These are phyloP conservation scores for Arthrobotrys sphaeroides DNA, from an alignment of 2,329 filamentous ascomycete genomes.

Conservation along the genomic window DNA sequence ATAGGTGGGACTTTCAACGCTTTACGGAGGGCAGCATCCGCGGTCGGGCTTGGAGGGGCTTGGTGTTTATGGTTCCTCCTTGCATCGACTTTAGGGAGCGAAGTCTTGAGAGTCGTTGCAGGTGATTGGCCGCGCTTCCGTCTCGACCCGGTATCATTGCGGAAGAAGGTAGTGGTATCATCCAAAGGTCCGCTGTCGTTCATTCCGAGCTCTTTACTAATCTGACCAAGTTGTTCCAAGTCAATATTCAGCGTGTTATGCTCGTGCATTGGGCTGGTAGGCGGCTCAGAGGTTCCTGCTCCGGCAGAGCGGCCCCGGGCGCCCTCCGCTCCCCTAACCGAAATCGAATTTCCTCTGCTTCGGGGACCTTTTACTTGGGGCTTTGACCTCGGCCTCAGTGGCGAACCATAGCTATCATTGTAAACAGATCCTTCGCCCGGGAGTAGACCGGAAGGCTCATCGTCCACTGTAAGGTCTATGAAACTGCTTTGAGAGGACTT, in stretches of 20 bases:
- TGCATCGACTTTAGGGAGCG: constrained; percentile 27
- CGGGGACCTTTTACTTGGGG: not conserved
- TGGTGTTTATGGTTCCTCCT: not conserved
- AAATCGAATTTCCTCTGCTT: no score
- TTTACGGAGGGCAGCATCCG: constrained; percentile 39
- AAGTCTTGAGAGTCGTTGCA: constrained; percentile 43
- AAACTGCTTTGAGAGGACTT: not conserved
- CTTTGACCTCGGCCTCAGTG: not conserved
- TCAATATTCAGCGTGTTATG: constrained; percentile 19
- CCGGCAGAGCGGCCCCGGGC: not conserved
- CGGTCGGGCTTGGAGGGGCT: constrained; percentile 30
- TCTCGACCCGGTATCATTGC: not conserved
- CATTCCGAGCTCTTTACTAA: constrained; percentile 7
- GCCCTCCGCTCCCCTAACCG: not conserved
- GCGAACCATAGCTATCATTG: not conserved
- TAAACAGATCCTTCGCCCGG: not conserved
- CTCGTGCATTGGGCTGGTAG: not conserved
- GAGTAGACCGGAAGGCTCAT: not conserved
- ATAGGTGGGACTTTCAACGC: constrained; percentile 9
- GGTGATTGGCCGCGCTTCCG: constrained; percentile 20
- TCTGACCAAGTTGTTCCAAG: constrained; percentile 16
- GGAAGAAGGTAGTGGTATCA: constrained; percentile 24
- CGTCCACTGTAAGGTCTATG: not conserved
- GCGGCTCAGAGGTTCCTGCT: not conserved
- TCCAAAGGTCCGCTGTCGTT: not conserved